A percentile compares a stretch with the other conserved stretches of the same genome.
These are phyloP conservation scores for Debaryomyces subglobosus DNA, from an alignment of 1,139 yeast genomes.

Conservation along the genomic window DNA sequence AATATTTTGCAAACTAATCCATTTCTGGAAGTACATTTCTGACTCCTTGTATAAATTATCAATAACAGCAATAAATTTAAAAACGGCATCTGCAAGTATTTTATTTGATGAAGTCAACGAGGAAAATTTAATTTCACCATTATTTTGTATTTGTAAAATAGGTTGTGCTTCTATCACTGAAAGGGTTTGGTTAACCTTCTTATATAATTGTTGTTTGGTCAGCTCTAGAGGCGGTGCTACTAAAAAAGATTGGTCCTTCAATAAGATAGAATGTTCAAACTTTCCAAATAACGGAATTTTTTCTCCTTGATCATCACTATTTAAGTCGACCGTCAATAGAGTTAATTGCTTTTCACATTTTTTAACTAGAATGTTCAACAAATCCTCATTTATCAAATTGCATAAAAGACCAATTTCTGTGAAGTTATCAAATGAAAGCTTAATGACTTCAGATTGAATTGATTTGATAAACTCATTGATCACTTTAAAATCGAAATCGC, in stretches of 20 bases:
- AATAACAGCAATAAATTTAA: conserved; percentile 18
- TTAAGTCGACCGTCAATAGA: conserved; percentile 3
- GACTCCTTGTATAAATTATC: conserved; percentile 29
- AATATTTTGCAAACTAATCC: conserved; percentile 60
- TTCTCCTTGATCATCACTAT: neutral
- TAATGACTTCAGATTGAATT: conserved; percentile 48
- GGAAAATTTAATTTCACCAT: neutral
- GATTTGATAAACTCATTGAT: conserved; percentile 24
- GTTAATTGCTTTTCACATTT: conserved; percentile 30
- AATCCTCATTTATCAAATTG: conserved; percentile 39
- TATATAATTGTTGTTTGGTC: conserved; percentile 22
- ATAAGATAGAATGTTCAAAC: conserved; percentile 10
- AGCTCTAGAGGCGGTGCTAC: conserved; percentile 34
- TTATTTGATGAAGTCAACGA: neutral
- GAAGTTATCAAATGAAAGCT: conserved; percentile 45
- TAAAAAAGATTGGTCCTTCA: conserved; percentile 46
- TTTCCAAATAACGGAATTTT: neutral
- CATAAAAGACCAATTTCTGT: conserved; percentile 41
- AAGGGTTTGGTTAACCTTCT: conserved; percentile 16
- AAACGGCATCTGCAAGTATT: neutral
- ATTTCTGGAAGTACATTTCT: conserved; percentile 41
- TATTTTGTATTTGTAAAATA: conserved; percentile 5
- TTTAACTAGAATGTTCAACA: conserved; percentile 35
- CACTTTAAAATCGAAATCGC: conserved; percentile 26
- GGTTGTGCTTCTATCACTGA: conserved; percentile 18